A percentile compares a stretch with the other conserved stretches of the same genome.
These are phyloP conservation scores for Septoria linicola DNA, from an alignment of 2,329 filamentous ascomycete genomes.

Conservation along the genomic window DNA sequence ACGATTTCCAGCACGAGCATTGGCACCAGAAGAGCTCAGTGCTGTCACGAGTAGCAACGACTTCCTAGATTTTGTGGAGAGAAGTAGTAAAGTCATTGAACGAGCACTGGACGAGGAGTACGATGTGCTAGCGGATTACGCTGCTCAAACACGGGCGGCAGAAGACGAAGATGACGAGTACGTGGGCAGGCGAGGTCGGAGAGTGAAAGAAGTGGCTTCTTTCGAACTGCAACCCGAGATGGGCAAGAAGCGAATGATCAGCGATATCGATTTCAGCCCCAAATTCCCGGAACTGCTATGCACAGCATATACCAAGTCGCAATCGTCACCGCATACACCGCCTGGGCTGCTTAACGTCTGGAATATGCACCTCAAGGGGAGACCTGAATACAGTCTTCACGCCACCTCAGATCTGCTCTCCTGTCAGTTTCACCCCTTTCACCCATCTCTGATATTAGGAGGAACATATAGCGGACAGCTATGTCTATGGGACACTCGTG, in stretches of 20 bases:
- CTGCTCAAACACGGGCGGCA: slow-evolving; percentile 69
- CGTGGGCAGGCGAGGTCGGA: slow-evolving; percentile 67
- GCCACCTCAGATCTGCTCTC: slow-evolving; percentile 93
- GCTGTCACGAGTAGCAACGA: slow-evolving; percentile 90
- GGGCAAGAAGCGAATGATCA: slow-evolving; percentile 98
- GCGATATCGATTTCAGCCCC: slow-evolving; percentile 89
- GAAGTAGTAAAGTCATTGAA: slow-evolving; percentile 95
- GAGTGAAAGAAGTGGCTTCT: slow-evolving; percentile 83
- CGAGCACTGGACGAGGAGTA: slow-evolving; percentile 93
- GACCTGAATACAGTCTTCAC: slow-evolving; percentile 95
- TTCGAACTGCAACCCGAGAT: slow-evolving; percentile 80
- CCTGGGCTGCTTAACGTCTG: slow-evolving; percentile 93
- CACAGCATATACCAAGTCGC: slow-evolving; percentile 87
- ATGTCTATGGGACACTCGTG: slow-evolving; percentile 92
- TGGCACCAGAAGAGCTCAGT: slow-evolving; percentile 81
- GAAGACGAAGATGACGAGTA: slow-evolving; percentile 72
- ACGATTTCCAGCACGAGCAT: slow-evolving; percentile 64
- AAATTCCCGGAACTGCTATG: slow-evolving; percentile 88
- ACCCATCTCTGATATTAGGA: slow-evolving; percentile 92
- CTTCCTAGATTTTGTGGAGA: slow-evolving; percentile 91
- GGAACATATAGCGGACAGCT: slow-evolving; percentile 97
- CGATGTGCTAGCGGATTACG: slow-evolving; percentile 93
- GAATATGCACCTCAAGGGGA: slow-evolving; percentile 92
- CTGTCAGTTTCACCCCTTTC: slow-evolving; percentile 97
- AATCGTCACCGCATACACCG: slow-evolving; percentile 71